Base-by-base conservation (phyloP, 176 grass and related monocot genomes). In the Lolium perenne region DNA sequence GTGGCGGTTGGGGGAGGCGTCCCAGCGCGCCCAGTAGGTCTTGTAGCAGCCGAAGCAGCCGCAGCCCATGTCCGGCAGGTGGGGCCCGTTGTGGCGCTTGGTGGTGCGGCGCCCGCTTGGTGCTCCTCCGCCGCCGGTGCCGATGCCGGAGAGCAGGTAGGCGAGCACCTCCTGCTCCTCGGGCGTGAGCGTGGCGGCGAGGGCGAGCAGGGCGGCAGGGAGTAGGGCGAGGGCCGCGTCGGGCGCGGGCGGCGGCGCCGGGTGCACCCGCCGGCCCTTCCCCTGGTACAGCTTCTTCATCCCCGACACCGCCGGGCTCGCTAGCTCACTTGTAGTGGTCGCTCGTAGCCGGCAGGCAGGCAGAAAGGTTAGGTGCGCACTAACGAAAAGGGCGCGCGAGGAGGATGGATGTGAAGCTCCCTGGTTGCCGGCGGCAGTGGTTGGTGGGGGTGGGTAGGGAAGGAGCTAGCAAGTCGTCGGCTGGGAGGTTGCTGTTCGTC, bases 41-140 rank as follows among this genome's bases (percentile, higher is more conserved):
- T 98, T 98, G 89, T 98, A 98, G 88, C 95, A 98, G 38, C 89
- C 77, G 88, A 98, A 98, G 95, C 95, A 98, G n/a, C 80, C 91
- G 88, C 95, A 97, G 3, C 82, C 87, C 87, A 95, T 89, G 86
- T 98, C 91, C 7, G 93, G 93, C n/a, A 79, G 81, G 79, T 95
- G 95, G 0, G 86, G 23, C 26, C 85, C 74, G 45, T 32, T 53
- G 23, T 66, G 84, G 26, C 78, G 79, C 43, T 90, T 66, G 26
- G 1, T 8, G 14, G 88, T 63, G 54, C 84, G 73, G 7, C 87
- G 0, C 7, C 1, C 45, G 0, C 40, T 38, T 2, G 0, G 41
- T 43, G 41, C n/a, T 2, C 45, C 25, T 14, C 73, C 3, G 0
- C 65, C 49, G 49, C 49, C 74, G 16, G 35, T 82, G 1, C 72